Conservation (phyloP, 2,329 filamentous ascomycete species). For the Trichoderma breve region DNA sequence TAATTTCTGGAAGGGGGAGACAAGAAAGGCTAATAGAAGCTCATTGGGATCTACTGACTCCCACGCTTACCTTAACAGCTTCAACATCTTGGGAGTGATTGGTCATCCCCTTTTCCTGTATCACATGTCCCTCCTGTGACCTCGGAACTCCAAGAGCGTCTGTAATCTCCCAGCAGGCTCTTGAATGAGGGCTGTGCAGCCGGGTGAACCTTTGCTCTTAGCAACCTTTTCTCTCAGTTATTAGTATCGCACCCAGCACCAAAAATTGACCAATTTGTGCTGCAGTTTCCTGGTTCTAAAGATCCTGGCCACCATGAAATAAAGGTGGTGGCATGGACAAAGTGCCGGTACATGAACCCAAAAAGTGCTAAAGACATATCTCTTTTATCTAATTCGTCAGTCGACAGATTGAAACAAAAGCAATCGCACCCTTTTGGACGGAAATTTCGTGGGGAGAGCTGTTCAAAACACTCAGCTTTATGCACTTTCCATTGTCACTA, state of each 20-base stretch:
- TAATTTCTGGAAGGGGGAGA: background rate
- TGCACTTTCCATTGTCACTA: background rate
- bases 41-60: background rate
- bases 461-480: background rate
- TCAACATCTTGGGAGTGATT: background rate
- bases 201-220: background rate
- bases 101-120: background rate
- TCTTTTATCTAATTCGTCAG: too few relatives aligned
- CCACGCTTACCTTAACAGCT: background rate
- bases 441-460: background rate
- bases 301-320: too few relatives aligned
- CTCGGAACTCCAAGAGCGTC: background rate
- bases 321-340: too few relatives aligned
- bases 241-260: background rate
- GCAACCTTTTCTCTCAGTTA: background rate
- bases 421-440: too few relatives aligned
- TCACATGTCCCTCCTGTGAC: background rate
- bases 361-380: too few relatives aligned
- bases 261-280: background rate
- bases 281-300: too few relatives aligned
- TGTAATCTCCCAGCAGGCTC: background rate
- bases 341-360: too few relatives aligned
- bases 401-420: too few relatives aligned
- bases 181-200: background rate
- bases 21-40: background rate